Base-by-base conservation (phyloP, 306 rosid genomes). In the Cucurbita argyrosperma region DNA sequence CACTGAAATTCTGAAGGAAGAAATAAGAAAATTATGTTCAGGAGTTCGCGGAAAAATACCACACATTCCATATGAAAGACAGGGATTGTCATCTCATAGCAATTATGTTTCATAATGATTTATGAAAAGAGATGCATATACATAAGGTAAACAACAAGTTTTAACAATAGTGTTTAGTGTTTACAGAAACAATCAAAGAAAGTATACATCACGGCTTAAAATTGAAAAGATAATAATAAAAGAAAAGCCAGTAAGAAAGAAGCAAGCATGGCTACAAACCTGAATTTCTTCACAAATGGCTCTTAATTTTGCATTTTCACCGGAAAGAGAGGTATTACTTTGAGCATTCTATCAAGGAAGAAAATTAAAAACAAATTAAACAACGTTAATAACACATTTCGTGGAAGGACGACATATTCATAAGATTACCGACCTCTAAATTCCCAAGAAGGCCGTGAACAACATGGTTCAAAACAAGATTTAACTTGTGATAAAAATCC, bases 401-500 rank as follows among this genome's bases (percentile, higher is more conserved):
- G 35, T 30, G 35, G 35, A 30, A 30, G 35, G 23, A 21, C 1
- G 35, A 30, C 56, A 76, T 50, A 14, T 14, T n/a, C 2, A 79
- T 59, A 68, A 53, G 69, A 66, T 60, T 74, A 82, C 79, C 63
- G 71, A 90, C 98, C 95, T 89, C 84, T 64, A 85, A 80, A 78
- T 85, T 82, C 71, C 81, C 88, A 77, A 90, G 84, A 85, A 86
- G 88, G 79, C 55, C 76, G 55, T 81, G 59, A 50, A 87, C 82
- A 77, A 64, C 72, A 73, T 72, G 72, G 79, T 82, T 80, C 75
- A 89, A 77, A 57, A 84, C 89, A 64, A 84, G 85, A 78, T 84
- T 90, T 86, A 94, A 79, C 80, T 84, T 88, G 85, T 79, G 64
- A 85, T 80, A 94, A 56, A 89, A 85, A 80, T 86, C 90, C 45